These are phyloP conservation scores for Aspergillus uvarum DNA, from an alignment of 2,329 filamentous ascomycete species.

Conservation along the genomic window DNA sequence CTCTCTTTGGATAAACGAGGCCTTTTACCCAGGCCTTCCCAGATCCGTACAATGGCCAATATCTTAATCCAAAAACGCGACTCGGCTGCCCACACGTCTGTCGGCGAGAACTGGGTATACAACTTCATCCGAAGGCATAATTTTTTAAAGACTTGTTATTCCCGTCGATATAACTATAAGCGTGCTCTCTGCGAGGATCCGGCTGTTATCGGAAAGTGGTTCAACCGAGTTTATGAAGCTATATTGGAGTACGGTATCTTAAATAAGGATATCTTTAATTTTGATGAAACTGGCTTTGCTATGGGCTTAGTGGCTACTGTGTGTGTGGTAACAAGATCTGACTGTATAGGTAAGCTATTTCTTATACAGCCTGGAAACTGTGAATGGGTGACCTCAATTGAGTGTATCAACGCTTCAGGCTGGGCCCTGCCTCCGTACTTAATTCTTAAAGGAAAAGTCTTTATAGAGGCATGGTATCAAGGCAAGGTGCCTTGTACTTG, in stretches of 20 bases:
- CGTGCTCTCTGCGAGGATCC: neutral
- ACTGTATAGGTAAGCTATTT: neutral
- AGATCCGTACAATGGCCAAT: neutral
- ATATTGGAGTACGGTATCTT: neutral
- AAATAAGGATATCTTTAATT: neutral
- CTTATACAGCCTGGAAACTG: slow-evolving; percentile 16
- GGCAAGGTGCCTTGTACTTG: slow-evolving; percentile 5
- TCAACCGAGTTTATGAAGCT: neutral
- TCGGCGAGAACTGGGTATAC: neutral
- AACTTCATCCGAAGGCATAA: neutral
- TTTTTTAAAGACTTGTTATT: neutral
- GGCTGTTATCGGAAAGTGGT: neutral
- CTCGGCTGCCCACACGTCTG: neutral
- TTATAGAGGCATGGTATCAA: slow-evolving; percentile 14
- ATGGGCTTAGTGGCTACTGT: slow-evolving; percentile 13
- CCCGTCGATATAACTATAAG: neutral
- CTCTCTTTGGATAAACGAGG: neutral
- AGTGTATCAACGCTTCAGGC: slow-evolving; percentile 11
- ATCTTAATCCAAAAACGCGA: neutral
- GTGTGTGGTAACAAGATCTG: slow-evolving; percentile 6
- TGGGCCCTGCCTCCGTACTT: slow-evolving; percentile 12
- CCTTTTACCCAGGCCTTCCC: neutral
- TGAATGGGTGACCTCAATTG: slow-evolving; percentile 18
- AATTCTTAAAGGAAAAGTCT: slow-evolving; percentile 17
- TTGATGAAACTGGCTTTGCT: slow-evolving; percentile 9